These are phyloP conservation scores for Aegilops sharonensis DNA, from an alignment of 176 grass and related monocot species.

Conservation along the genomic window DNA sequence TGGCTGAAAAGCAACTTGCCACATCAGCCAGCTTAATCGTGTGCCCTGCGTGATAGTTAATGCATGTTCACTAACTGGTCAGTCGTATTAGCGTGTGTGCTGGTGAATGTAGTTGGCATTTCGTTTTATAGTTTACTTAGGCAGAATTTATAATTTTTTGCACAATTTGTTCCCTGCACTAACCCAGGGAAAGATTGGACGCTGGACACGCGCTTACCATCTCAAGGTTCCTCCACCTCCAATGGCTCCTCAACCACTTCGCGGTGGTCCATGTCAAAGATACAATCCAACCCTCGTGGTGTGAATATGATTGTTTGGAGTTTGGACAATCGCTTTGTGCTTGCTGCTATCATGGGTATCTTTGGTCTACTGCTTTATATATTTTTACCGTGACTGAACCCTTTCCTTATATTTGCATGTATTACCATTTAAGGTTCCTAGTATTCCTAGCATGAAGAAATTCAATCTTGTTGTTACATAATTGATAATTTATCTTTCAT, in stretches of 20 bases:
- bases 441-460: background rate
- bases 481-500: background rate
- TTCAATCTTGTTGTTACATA: constrained; percentile 6
- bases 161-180: constrained; percentile 23
- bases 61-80: background rate
- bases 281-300: constrained; percentile 91
- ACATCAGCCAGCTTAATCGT: background rate
- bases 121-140: background rate
- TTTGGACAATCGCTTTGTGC: constrained; percentile 97
- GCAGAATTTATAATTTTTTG: background rate
- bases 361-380: constrained; percentile 18
- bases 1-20: constrained; percentile 18
- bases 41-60: background rate
- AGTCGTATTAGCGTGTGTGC: background rate
- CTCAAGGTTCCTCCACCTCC: constrained; percentile 97
- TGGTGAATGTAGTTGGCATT: constrained; percentile 5
- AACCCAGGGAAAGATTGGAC: constrained; percentile 84
- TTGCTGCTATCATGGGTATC: constrained; percentile 98
- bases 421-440: constrained; percentile 19
- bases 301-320: constrained; percentile 99
- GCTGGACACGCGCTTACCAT: constrained; percentile 98
- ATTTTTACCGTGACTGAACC: background rate
- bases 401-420: constrained; percentile 6
- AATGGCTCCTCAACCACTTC: constrained; percentile 81
- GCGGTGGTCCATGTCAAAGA: constrained; percentile 96